Evolutionary conservation across 345 rosid species (phyloP).

Genomic region (Arabis alpina): DNA sequence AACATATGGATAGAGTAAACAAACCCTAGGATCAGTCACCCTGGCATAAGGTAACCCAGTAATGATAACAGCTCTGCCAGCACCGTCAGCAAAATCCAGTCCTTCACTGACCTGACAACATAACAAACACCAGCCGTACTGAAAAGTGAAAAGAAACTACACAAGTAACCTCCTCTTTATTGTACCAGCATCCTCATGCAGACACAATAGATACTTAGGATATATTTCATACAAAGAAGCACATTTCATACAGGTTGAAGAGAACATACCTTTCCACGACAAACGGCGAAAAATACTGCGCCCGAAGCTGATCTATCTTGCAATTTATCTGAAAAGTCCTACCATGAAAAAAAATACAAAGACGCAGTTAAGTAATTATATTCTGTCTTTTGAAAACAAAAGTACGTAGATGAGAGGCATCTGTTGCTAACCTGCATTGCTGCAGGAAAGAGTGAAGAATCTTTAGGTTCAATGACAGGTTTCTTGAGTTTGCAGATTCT

Average conservation of each 20-base stretch:
- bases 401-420: slow-evolving; percentile 22
- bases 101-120: slow-evolving; percentile 96
- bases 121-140: slow-evolving; percentile 27
- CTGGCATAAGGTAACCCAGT: slow-evolving; percentile 93
- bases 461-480: slow-evolving; percentile 95
- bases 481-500: slow-evolving; percentile 90
- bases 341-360: slow-evolving; percentile 31
- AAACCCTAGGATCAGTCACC: slow-evolving; percentile 86
- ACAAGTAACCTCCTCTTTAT: slow-evolving; percentile 7
- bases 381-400: slow-evolving; percentile 16
- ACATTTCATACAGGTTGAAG: slow-evolving; percentile 19
- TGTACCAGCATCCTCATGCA: slow-evolving; percentile 20
- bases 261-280: slow-evolving; percentile 90
- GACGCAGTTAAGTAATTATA: slow-evolving; percentile 24
- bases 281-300: slow-evolving; percentile 94
- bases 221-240: slow-evolving; percentile 4
- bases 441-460: slow-evolving; percentile 70
- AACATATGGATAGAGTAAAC: slow-evolving; percentile 31
- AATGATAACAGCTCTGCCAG: slow-evolving; percentile 95
- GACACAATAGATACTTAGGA: slow-evolving; percentile 1
- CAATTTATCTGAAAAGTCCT: slow-evolving; percentile 88
- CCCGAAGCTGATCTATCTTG: slow-evolving; percentile 75
- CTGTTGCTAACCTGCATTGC: slow-evolving; percentile 71
- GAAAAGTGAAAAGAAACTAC: slow-evolving; percentile 12
- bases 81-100: slow-evolving; percentile 93